These are phyloP conservation scores for Mycena vulgaris DNA, from an alignment of 768 basidiomycete species.

Conservation along the genomic window DNA sequence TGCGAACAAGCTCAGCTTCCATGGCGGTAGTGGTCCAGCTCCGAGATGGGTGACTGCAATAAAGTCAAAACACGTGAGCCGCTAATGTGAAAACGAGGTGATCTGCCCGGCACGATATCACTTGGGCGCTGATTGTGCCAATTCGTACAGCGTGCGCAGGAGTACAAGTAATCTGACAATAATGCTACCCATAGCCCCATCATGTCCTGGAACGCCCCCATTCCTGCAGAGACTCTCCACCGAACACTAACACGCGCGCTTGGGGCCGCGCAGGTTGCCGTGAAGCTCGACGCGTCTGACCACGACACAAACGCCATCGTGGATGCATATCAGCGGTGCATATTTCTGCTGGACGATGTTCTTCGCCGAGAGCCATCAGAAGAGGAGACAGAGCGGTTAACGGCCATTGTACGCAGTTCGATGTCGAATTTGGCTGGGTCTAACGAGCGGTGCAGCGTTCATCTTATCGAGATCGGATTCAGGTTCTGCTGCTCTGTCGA, in stretches of 20 bases:
- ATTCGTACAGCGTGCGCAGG: neutral
- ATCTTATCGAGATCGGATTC: constrained; percentile 27
- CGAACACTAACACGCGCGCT: constrained; percentile 36
- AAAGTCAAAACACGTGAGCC: neutral
- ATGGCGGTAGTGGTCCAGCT: constrained; percentile 48
- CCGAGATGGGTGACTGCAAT: constrained; percentile 1
- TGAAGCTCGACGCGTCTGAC: constrained; percentile 34
- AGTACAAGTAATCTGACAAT: neutral
- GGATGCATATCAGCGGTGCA: constrained; percentile 29
- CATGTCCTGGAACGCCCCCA: constrained; percentile 24
- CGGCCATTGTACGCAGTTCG: constrained; percentile 17
- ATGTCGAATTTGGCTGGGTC: neutral
- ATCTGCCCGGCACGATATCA: neutral
- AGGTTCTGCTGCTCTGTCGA: constrained; percentile 26
- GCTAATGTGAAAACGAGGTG: constrained; percentile 10
- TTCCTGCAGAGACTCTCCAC: constrained; percentile 32
- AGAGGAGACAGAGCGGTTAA: constrained; percentile 18
- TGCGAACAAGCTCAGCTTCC: constrained; percentile 78
- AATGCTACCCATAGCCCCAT: neutral
- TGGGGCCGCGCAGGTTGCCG: constrained; percentile 30
- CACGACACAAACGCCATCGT: constrained; percentile 29
- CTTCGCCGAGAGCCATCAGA: constrained; percentile 10
- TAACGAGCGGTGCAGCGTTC: constrained; percentile 3
- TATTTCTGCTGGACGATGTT: constrained; percentile 30
- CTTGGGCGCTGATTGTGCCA: constrained; percentile 33